These are phyloP conservation scores for Agaricus sinodeliciosus DNA, from an alignment of 768 basidiomycete species.

Conservation along the genomic window DNA sequence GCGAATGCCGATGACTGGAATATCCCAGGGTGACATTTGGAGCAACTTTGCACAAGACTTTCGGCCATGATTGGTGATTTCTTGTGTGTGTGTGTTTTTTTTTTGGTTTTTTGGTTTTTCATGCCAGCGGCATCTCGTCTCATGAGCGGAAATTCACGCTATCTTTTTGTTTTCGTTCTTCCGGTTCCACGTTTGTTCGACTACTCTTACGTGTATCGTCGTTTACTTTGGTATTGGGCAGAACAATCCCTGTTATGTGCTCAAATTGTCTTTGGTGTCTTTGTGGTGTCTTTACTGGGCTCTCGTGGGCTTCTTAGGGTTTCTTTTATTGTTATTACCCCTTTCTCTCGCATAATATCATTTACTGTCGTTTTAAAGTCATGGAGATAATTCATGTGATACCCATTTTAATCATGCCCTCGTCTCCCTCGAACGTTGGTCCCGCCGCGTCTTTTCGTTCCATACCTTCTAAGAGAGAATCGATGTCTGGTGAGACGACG, in stretches of 20 bases:
- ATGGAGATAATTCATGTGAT: not conserved
- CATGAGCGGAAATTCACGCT: not conserved
- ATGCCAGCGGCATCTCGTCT: too few species aligned
- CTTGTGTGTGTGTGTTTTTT: not conserved
- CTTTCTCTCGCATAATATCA: not conserved
- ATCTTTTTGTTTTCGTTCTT: not conserved
- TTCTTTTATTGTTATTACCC: too few species aligned
- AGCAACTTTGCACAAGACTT: slow-evolving; percentile 27
- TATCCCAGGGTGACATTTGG: slow-evolving; percentile 33
- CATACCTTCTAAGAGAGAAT: slow-evolving; percentile 63
- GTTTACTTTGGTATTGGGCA: not conserved
- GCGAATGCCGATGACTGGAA: slow-evolving; percentile 1
- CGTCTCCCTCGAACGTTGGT: slow-evolving; percentile 30
- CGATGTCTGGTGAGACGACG: slow-evolving; percentile 78
- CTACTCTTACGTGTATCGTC: not conserved
- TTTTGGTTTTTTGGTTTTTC: not conserved
- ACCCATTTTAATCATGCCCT: slow-evolving; percentile 53
- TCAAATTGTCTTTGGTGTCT: not conserved
- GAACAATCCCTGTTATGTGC: not conserved
- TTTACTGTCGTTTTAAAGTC: not conserved
- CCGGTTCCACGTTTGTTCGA: not conserved
- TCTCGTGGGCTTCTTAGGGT: too few species aligned
- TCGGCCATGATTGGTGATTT: slow-evolving; percentile 6
- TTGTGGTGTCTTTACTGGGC: too few species aligned
- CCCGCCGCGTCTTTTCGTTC: slow-evolving; percentile 39